Evolutionary conservation across 2,329 filamentous ascomycete genomes (phyloP).

Genomic region (Trichoderma harzianum): DNA sequence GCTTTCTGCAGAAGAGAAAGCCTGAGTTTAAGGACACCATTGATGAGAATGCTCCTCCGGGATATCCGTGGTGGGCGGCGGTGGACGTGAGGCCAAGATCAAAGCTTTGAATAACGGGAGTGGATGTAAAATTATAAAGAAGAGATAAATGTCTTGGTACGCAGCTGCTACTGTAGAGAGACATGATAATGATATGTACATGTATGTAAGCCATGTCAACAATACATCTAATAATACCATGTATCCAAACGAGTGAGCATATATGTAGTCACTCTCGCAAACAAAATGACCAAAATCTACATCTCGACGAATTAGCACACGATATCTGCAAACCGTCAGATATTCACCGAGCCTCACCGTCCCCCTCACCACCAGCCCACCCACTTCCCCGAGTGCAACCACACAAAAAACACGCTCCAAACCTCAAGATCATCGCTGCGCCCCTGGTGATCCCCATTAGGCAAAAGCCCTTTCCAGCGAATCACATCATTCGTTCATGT

Average conservation of each 20-base stretch:
- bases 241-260: not conserved
- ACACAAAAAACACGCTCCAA: not conserved
- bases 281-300: not conserved
- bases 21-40: conserved; percentile 60
- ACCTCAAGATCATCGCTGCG: not conserved
- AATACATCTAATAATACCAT: not conserved
- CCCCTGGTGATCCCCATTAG: conserved; percentile 17
- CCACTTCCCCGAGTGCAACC: not conserved
- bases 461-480: not conserved
- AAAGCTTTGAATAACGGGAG: conserved; percentile 23
- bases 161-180: too few species aligned
- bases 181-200: too few species aligned
- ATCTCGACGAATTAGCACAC: not conserved
- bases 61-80: conserved; percentile 67
- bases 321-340: not conserved
- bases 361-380: not conserved
- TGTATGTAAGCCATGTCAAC: not conserved
- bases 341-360: conserved; percentile 14
- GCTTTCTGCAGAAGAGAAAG: conserved; percentile 67
- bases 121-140: not conserved
- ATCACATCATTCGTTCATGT: not conserved
- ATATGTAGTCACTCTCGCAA: not conserved
- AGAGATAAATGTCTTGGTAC: not conserved
- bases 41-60: conserved; percentile 55
- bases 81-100: conserved; percentile 32